phyloP scores from a whole-genome alignment of 164 flowering plant species.

The Annona squamosa region DNA sequence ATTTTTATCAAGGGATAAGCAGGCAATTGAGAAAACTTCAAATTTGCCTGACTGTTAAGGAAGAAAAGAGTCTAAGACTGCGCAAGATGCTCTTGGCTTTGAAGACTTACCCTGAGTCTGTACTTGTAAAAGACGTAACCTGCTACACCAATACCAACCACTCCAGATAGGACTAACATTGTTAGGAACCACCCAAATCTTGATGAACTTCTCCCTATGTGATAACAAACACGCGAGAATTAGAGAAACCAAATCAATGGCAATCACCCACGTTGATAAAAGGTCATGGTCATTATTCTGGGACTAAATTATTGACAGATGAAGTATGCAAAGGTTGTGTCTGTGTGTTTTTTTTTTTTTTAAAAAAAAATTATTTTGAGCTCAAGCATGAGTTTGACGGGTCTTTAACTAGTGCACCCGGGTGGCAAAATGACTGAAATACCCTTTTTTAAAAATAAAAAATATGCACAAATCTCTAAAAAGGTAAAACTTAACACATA shows the following conservation, averaged over 20 bases:
- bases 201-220: conserved; percentile 48
- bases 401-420: no score
- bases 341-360: no score
- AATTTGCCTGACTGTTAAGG: background rate
- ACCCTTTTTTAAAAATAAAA: no score
- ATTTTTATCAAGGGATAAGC: background rate
- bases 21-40: background rate
- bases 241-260: background rate
- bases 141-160: conserved; percentile 42
- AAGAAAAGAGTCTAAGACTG: background rate
- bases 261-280: background rate
- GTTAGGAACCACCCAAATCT: conserved; percentile 48
- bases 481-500: no score
- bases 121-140: conserved; percentile 91
- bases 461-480: no score
- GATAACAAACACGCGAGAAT: background rate
- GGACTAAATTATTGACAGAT: background rate
- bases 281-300: background rate
- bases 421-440: no score
- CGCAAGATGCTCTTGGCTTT: background rate
- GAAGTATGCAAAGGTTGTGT: no score
- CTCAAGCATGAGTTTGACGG: no score
- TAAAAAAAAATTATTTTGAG: no score
- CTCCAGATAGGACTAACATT: conserved; percentile 43
- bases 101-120: conserved; percentile 59